Base-by-base conservation (phyloP, 768 basidiomycete genomes). In the Dentipellis fragilis region DNA sequence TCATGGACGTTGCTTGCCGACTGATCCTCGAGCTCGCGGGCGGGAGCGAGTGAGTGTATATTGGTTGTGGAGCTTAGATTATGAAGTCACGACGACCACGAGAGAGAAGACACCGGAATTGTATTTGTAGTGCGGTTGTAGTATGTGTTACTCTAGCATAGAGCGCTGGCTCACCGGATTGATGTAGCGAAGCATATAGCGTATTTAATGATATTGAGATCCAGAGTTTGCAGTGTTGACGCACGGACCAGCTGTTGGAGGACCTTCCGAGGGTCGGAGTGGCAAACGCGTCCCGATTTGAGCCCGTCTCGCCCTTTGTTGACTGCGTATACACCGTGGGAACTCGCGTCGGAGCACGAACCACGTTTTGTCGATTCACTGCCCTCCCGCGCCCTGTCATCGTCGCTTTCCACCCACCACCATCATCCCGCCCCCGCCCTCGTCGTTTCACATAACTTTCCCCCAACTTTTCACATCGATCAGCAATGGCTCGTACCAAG, bases 1-100 rank as follows among this genome's bases (percentile, higher is more conserved):
- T 99, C 70, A 87, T 98, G 81, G 95, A 99, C 69, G 84, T 94
- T 34, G 92, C 96, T 5, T 96, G 93, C 68, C 75, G 85, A 62
- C 76, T 98, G 64, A 98, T 98, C 63, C 78, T 96, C 49, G 93
- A 97, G 73, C 77, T 98, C 61, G 95, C 94, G 22, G 89, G 89
- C 55, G 80, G 78, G 54, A 75, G 74, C 52, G 74, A 76, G 38
- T 76, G 66, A 54, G 61, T 58, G 62, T 39, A 11, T 47, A 8
- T 34, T 6, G n/a, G 54, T n/a, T 49, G 17, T 17, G 19, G 42
- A 12, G 12, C 12, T 17, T 45, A 45, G 42, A 45, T 45, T 45
- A 45, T 45, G 42, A 19, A 19, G 42, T 19, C 42, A 45, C 19
- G 42, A 29, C 29, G 29, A 29, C 3, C 29, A 29, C 29, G 29